Evolutionary conservation across 805 yeast species (phyloP).

Genomic region (Pichia heedii): DNA sequence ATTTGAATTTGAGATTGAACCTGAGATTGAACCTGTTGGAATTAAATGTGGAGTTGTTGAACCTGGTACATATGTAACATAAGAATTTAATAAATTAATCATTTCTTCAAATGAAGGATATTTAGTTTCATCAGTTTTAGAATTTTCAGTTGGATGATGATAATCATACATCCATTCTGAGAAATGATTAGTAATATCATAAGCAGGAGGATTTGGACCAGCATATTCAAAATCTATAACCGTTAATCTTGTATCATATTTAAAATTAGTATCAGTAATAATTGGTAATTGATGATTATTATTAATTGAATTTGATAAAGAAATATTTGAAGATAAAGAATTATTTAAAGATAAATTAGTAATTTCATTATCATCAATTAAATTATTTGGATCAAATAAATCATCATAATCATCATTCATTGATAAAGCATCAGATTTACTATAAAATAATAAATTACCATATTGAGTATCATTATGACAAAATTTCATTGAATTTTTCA

Average conservation of each 20-base stretch:
- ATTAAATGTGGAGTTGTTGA: slow-evolving; percentile 20
- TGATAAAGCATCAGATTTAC: slow-evolving; percentile 21
- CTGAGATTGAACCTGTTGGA: slow-evolving; percentile 11
- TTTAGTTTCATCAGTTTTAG: slow-evolving; percentile 42
- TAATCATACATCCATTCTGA: slow-evolving; percentile 97
- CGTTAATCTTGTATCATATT: slow-evolving; percentile 58
- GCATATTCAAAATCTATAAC: slow-evolving; percentile 97
- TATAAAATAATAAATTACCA: slow-evolving; percentile 70
- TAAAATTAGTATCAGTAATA: slow-evolving; percentile 23
- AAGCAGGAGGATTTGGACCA: slow-evolving; percentile 83
- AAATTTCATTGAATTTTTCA: slow-evolving; percentile 53
- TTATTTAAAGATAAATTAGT: slow-evolving; percentile 12
- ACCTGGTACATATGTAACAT: slow-evolving; percentile 51
- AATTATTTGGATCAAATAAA: slow-evolving; percentile 6
- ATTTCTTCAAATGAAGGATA: slow-evolving; percentile 68
- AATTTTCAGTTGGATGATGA: slow-evolving; percentile 47
- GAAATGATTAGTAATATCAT: slow-evolving; percentile 87
- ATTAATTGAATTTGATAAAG: slow-evolving; percentile 6
- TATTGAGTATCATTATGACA: slow-evolving; percentile 97
- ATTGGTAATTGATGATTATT: slow-evolving; percentile 18
- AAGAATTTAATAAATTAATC: slow-evolving; percentile 64
- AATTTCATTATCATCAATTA: slow-evolving; percentile 11
- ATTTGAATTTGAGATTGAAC: slow-evolving; percentile 14
- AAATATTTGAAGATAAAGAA: too few relatives aligned
- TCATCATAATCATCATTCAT: slow-evolving; percentile 23